Evolutionary conservation across 371 early-diverging fungal genomes (phyloP).

Genomic region (Mortierella sp.): DNA sequence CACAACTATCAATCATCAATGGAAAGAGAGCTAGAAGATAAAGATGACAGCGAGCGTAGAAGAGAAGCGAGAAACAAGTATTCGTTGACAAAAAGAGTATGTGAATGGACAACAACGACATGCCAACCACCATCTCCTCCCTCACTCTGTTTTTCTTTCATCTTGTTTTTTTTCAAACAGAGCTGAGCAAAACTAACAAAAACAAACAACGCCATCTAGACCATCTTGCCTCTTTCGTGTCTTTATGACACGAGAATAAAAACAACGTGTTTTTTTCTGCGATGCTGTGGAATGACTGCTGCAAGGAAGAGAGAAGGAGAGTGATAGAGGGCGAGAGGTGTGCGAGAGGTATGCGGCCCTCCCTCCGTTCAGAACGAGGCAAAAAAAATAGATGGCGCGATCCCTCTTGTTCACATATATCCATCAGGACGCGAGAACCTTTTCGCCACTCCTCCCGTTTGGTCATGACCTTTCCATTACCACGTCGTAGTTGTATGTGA

Average conservation of each 20-base stretch:
- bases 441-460: background rate
- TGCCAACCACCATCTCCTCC: background rate
- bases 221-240: background rate
- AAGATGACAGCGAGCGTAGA: background rate
- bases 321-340: too few species aligned
- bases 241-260: background rate
- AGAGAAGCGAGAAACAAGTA: background rate
- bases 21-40: background rate
- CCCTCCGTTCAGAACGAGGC: background rate
- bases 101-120: background rate
- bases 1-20: background rate
- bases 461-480: background rate
- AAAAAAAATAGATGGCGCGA: background rate
- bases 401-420: background rate
- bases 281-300: background rate
- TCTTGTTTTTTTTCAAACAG: background rate
- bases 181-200: background rate
- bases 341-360: background rate
- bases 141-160: background rate
- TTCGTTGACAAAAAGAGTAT: background rate
- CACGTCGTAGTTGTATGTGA: background rate
- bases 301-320: background rate
- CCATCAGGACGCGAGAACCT: background rate
- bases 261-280: background rate
- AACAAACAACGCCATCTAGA: background rate